Base-by-base conservation (phyloP, 805 yeast species). In the Candida maesae region DNA sequence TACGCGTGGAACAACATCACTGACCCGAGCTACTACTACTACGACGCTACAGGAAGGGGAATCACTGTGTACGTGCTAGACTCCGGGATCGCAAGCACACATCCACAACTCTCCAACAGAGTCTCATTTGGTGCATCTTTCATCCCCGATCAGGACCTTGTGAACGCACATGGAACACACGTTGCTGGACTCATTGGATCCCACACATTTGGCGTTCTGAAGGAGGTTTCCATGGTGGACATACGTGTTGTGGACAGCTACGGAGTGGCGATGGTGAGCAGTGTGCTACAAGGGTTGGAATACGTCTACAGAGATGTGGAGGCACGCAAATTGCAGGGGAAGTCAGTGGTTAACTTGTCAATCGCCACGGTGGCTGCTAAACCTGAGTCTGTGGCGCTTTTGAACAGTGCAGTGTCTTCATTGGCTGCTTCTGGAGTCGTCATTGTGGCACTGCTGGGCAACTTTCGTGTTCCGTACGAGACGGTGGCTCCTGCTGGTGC, bases 161-260 rank as follows among this genome's bases (percentile, higher is more conserved):
- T 88, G 56, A 61, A 63, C 9, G 79, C 80, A 48, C 97, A 89
- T 60, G 97, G 96, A 0, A 88, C 96, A 2, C 96, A 89, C 61
- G 93, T 90, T 33, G 95, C 96, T 0, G 96, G 96, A 3, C 66
- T 87, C 12, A 74, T 87, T 39, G 96, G 90, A 0, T 85, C 96
- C 3, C 70, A 64, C 39, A 76, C 79, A 2, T 89, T 68, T 64
- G 97, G 97, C 6, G 91, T 86, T 3, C 87, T 95, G 15, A 89
- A 89, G 58, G 62, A 75, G 25, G 76, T 74, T 12, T 67, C 68
- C 10, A 53, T 88, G 8, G 67, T 84, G 8, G 95, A 2, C 16
- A 78, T 90, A 13, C 87, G 86, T 54, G 87, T 86, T 1, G 66
- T 86, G 31, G 77, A 79, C 47, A 59, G 60, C 3, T 53, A 56